phyloP scores from a whole-genome alignment of 352 stramenopile species.

The Aphanomyces invadans region DNA sequence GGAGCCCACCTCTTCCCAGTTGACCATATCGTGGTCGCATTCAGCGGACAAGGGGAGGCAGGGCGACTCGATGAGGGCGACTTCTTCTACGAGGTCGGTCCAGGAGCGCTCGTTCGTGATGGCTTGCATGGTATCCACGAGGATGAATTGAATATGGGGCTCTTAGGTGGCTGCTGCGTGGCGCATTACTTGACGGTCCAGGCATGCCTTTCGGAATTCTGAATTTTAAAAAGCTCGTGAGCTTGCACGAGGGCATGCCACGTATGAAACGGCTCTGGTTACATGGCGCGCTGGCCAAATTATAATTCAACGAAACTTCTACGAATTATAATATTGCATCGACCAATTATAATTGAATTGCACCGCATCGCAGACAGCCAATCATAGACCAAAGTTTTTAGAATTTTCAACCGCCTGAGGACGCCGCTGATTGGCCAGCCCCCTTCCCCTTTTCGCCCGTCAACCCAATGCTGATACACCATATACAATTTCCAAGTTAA shows the following conservation, averaged over 20 bases:
- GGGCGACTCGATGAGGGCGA: conserved; percentile 2
- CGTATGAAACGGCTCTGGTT: neutral
- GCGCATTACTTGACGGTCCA: conserved; percentile 1
- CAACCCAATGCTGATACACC: neutral
- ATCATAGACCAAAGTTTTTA: neutral
- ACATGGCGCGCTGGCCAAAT: neutral
- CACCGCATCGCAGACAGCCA: neutral
- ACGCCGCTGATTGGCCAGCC: neutral
- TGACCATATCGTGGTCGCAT: conserved; percentile 8
- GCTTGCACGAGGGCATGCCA: neutral
- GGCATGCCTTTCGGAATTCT: conserved; percentile 5
- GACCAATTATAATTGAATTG: neutral
- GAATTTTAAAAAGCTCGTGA: neutral
- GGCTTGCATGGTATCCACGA: neutral
- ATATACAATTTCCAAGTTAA: neutral
- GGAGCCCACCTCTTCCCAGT: neutral
- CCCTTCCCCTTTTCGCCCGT: neutral
- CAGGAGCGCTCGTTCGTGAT: neutral
- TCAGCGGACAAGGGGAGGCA: neutral
- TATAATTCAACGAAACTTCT: no score
- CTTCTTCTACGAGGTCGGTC: neutral
- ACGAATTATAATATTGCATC: no score
- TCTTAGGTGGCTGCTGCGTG: neutral
- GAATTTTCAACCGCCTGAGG: neutral
- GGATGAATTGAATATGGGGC: neutral